phyloP scores from a whole-genome alignment of 805 yeast genomes.

The Suhomyces sp. region DNA sequence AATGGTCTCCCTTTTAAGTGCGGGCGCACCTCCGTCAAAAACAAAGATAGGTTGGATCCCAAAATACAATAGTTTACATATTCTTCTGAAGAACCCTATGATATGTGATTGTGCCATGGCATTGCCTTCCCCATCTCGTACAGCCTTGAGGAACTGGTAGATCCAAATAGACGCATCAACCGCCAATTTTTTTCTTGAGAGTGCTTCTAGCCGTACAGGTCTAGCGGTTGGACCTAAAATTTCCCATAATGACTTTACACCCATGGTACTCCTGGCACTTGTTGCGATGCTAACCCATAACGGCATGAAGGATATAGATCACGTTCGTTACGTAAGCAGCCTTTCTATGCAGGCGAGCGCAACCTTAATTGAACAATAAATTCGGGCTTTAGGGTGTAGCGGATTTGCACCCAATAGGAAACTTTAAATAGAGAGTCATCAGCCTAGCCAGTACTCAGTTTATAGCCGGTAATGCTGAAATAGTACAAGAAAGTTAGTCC shows the following conservation, averaged over 20 bases:
- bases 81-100: conserved; percentile 92
- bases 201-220: conserved; percentile 85
- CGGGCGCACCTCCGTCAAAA: conserved; percentile 94
- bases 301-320: not conserved
- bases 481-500: too few relatives aligned
- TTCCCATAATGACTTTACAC: conserved; percentile 94
- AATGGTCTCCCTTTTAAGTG: conserved; percentile 75
- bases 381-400: not conserved
- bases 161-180: conserved; percentile 99
- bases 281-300: not conserved
- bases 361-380: not conserved
- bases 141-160: conserved; percentile 93
- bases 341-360: not conserved
- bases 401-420: not conserved
- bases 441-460: not conserved
- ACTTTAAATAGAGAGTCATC: not conserved
- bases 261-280: conserved; percentile 53
- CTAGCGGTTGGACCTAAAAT: conserved; percentile 84
- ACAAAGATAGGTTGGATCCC: conserved; percentile 90
- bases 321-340: not conserved
- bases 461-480: not conserved
- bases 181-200: conserved; percentile 76
- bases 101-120: conserved; percentile 77
- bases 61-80: conserved; percentile 82
- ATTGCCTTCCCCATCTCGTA: conserved; percentile 80